Conservation (phyloP, 352 stramenopile genomes). For the Globisporangium paddicum region DNA sequence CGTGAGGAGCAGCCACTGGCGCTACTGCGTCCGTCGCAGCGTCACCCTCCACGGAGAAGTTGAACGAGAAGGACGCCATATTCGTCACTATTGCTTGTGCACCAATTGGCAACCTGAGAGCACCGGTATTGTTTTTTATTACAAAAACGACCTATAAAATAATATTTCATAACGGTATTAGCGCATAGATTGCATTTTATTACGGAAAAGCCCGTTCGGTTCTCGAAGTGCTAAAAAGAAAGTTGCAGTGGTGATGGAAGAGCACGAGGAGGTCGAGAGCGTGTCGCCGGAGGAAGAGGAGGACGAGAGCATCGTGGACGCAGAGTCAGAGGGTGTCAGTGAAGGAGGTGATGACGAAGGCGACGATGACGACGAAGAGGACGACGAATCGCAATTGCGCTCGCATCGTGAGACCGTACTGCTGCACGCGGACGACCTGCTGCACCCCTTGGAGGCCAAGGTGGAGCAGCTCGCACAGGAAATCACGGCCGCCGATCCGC, state of each 20-base stretch:
- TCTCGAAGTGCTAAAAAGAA: no score
- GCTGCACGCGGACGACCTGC: slow-evolving; percentile 32
- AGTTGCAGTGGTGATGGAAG: background rate
- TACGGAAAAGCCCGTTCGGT: no score
- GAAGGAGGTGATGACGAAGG: slow-evolving; percentile 13
- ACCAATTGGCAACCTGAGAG: no score
- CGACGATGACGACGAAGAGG: slow-evolving; percentile 7
- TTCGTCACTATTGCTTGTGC: background rate
- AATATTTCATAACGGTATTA: no score
- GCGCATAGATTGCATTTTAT: no score
- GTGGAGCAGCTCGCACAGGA: slow-evolving; percentile 67
- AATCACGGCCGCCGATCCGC: slow-evolving; percentile 36
- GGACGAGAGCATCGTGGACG: background rate
- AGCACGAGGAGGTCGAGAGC: background rate
- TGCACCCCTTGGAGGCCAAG: slow-evolving; percentile 53
- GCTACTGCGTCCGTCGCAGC: background rate
- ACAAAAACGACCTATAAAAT: no score
- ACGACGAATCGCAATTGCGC: slow-evolving; percentile 10
- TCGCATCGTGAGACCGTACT: slow-evolving; percentile 24
- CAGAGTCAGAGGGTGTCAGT: background rate
- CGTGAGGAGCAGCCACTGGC: background rate
- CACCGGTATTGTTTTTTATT: no score
- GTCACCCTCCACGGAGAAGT: slow-evolving; percentile 43
- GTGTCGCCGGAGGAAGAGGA: background rate
- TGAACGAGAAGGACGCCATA: slow-evolving; percentile 58